Evolutionary conservation across 192 early-diverging fungal species (phyloP).

Genomic region (Mortierella alpina): DNA sequence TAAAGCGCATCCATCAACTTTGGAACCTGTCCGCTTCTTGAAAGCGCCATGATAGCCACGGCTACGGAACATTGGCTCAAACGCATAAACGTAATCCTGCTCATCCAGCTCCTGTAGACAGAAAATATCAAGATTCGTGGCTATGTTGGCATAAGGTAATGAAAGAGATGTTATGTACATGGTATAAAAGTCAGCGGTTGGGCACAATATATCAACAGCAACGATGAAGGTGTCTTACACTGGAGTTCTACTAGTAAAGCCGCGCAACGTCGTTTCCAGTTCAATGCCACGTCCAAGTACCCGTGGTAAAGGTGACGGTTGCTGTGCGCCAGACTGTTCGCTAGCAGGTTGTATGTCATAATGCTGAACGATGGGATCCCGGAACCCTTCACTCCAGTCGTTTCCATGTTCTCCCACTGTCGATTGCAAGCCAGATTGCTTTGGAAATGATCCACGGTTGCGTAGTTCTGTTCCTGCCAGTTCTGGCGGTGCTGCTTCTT

Average conservation of each 20-base stretch:
- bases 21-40: conserved; percentile 25
- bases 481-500: too few relatives aligned
- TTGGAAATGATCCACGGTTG: too few relatives aligned
- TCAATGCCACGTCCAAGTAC: background rate
- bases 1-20: conserved; percentile 41
- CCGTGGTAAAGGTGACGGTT: conserved; percentile 17
- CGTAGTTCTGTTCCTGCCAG: too few relatives aligned
- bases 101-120: conserved; percentile 45
- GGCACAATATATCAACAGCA: background rate
- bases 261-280: conserved; percentile 9
- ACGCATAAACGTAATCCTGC: background rate
- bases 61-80: background rate
- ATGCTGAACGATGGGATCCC: conserved; percentile 15
- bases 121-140: conserved; percentile 27
- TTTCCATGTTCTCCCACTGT: too few relatives aligned
- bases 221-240: conserved; percentile 1
- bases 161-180: background rate
- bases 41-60: conserved; percentile 24
- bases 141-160: conserved; percentile 1
- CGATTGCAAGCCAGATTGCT: too few relatives aligned
- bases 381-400: too few relatives aligned
- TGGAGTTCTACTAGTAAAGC: conserved; percentile 16
- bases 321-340: conserved; percentile 1
- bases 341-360: conserved; percentile 47
- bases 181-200: background rate